Base-by-base conservation (phyloP, 1,139 yeast species). In the Suhomyces wounanorum region DNA sequence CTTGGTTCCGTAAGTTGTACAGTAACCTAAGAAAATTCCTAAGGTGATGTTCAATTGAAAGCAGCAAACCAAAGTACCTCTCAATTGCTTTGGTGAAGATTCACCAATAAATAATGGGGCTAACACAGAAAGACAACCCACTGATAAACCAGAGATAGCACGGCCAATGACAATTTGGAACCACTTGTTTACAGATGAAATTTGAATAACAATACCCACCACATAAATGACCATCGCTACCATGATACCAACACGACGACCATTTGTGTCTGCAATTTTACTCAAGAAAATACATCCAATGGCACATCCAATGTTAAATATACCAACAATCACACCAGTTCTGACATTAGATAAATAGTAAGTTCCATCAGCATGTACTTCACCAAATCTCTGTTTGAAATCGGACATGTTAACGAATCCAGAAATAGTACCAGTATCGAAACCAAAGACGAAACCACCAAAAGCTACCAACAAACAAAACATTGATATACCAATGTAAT, bases 131-230 rank as follows among this genome's bases (percentile, higher is more conserved):
- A 62, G 58, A 38, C 59, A 55, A 10, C 68, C 68, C 11, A 64
- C 67, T 37, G 63, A 67, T 50, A 64, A 55, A 28, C 68, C 68
- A 18, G 67, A 49, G 44, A 64, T 56, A 44, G 59, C 59, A 45
- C 90, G 77, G 52, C 90, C 90, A 47, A 65, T 69, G 36, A 60
- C 59, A 38, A 63, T 59, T 65, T 80, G 84, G 60, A 76, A 76
- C 85, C 85, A 80, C 53, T 69, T 68, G 17, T 46, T 35, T 18
- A 54, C 44, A 14, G 68, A 51, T 11, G 64, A 52, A 26, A 63
- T 63, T 51, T 64, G 68, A 50, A 64, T 54, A 36, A 63, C 56
- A 16, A 64, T 59, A 31, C 66, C 68, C 26, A 63, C 47, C 43
- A 62, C 63, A 50, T 63, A 64, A 40, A 64, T 57, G 10, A 60